Base-by-base conservation (phyloP, 1,284 basidiomycete genomes). In the Sparassis latifolia region DNA sequence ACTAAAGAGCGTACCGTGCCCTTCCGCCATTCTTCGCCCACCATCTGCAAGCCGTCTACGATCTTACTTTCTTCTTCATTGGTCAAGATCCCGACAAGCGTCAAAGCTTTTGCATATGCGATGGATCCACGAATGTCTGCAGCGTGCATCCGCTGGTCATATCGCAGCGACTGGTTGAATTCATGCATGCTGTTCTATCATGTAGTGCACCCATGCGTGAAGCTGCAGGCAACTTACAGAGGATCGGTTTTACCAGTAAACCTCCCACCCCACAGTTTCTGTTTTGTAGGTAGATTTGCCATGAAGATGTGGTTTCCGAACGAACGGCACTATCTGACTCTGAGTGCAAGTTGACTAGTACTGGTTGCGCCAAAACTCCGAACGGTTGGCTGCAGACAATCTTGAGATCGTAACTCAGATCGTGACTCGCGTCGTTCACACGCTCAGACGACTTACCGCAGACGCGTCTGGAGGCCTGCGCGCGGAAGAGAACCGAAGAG, bases 91-190 rank as follows among this genome's bases (percentile, higher is more conserved):
- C 85, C 86, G 35, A 86, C 84, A 48, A 83, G 80, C 33, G 82
- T 73, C 46, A 98, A 76, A 1, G 91, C 87, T 65, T 92, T 92
- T 33, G 96, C 87, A 66, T 98, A 98, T 12, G 96, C 95, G 62
- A 97, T 95, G 10, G 95, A 98, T 10, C 95, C 96, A 51, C 78
- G 80, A 61, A 98, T 92, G 64, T 99, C 96, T 42, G 86, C 93
- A 2, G 83, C 79, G 66, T 93, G 84, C 93, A 98, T 97, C 48
- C 92, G 82, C 68, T 89, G 83, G 70, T 98, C 96, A 69, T 98
- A 99, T 59, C 82, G 86, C 60, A 99, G 76, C 38, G 94, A 97
- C 67, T 96, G 91, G 67, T 96, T 97, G 75, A 95, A 97, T 44
- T 84, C 87, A 69, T 94, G 91, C 93, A 97, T 97, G 41, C 92